Percentiles rank a stretch among this genome's conserved stretches.
Conservation (phyloP, 2,329 filamentous ascomycete genomes). For the Stagonosporopsis tanaceti region DNA sequence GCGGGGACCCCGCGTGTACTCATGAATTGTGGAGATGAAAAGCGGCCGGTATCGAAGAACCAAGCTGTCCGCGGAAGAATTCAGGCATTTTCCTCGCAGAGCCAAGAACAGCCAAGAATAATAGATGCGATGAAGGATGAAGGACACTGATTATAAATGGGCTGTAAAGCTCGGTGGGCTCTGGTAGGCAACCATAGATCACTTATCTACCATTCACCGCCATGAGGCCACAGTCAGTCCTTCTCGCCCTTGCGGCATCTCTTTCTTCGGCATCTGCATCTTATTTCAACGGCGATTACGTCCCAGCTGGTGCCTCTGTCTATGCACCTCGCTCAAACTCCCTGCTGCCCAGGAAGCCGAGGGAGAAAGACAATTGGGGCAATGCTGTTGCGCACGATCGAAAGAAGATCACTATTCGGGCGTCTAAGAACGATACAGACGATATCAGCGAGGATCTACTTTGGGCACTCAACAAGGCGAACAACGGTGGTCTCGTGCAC, state of each 20-base stretch:
- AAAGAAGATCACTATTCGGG: constrained; percentile 60
- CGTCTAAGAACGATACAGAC: constrained; percentile 62
- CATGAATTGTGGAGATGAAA: constrained; percentile 23
- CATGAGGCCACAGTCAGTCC: constrained; percentile 32
- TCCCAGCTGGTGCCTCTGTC: constrained; percentile 31
- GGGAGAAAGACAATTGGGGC: constrained; percentile 42
- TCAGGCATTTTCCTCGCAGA: constrained; percentile 7
- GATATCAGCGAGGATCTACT: constrained; percentile 66
- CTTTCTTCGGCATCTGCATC: constrained; percentile 25
- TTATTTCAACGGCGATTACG: constrained; percentile 12
- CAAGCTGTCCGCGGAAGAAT: constrained; percentile 24
- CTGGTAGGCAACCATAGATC: background rate
- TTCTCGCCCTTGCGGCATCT: constrained; percentile 26
- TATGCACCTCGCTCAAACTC: constrained; percentile 10
- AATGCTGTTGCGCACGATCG: constrained; percentile 47
- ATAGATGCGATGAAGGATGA: background rate
- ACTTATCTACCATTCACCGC: background rate
- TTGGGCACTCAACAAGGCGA: constrained; percentile 63
- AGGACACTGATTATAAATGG: background rate
- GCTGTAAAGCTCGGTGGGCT: background rate
- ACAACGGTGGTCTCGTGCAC: constrained; percentile 66
- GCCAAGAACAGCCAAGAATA: constrained; percentile 6
- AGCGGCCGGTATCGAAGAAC: constrained; percentile 3
- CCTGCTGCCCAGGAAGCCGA: constrained; percentile 17
- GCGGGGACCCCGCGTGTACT: constrained; percentile 27